Evolutionary conservation across 2,329 filamentous ascomycete species (phyloP).

Genomic region (Trichoderma brevicompactum): DNA sequence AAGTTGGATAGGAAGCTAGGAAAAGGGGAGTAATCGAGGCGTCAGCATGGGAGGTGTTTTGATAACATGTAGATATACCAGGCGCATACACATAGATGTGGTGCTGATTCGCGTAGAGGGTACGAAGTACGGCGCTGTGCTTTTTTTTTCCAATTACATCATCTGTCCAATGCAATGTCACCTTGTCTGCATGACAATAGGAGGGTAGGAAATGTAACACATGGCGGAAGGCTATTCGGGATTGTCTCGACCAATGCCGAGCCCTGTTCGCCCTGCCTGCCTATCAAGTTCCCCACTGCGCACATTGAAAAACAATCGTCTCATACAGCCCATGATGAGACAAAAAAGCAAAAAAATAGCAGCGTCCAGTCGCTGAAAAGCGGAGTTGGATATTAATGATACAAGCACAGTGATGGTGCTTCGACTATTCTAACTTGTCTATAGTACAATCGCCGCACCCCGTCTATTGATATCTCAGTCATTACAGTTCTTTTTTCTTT

Average conservation of each 20-base stretch:
- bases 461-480: slow-evolving; percentile 46
- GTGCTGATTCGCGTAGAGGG: neutral
- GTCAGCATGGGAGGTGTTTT: neutral
- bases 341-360: neutral
- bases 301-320: neutral
- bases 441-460: slow-evolving; percentile 46
- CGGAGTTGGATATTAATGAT: slow-evolving; percentile 42
- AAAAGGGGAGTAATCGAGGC: slow-evolving; percentile 40
- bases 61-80: slow-evolving; percentile 14
- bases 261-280: neutral
- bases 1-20: slow-evolving; percentile 41
- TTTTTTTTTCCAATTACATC: neutral
- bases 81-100: neutral
- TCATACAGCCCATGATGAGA: neutral
- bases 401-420: slow-evolving; percentile 41
- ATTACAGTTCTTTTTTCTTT: slow-evolving; percentile 38
- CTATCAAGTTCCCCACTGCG: neutral
- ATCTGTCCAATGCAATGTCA: slow-evolving; percentile 2
- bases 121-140: neutral
- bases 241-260: slow-evolving; percentile 4
- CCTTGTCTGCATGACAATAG: neutral
- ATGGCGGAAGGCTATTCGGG: slow-evolving; percentile 14
- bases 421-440: slow-evolving; percentile 43
- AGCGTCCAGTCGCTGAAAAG: slow-evolving; percentile 37
- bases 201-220: slow-evolving; percentile 4